phyloP scores from a whole-genome alignment of 2,329 filamentous ascomycete species.

The Diaporthe longicolla region DNA sequence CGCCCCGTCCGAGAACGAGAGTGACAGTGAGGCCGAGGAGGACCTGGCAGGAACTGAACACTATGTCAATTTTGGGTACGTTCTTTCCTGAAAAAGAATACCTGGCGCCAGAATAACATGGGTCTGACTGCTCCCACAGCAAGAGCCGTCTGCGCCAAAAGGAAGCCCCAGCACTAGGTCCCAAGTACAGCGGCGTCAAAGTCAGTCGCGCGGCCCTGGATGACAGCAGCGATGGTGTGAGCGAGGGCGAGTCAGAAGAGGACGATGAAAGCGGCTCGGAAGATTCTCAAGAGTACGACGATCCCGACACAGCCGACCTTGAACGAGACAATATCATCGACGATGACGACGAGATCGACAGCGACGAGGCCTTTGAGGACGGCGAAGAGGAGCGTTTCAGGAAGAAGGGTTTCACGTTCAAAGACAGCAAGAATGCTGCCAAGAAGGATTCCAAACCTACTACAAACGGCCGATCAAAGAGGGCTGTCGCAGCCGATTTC shows the following conservation, averaged over 20 bases:
- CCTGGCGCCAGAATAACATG: not conserved
- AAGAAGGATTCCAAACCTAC: slow-evolving; percentile 51
- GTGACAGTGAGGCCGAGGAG: slow-evolving; percentile 64
- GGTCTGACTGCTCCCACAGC: slow-evolving; percentile 54
- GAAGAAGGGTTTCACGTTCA: slow-evolving; percentile 71
- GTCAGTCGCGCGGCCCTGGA: slow-evolving; percentile 79
- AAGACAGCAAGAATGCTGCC: slow-evolving; percentile 63
- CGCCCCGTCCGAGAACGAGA: slow-evolving; percentile 67
- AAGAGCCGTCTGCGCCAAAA: slow-evolving; percentile 88
- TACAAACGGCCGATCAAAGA: slow-evolving; percentile 47
- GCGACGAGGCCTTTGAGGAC: slow-evolving; percentile 80
- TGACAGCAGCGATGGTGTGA: slow-evolving; percentile 66
- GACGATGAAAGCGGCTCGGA: slow-evolving; percentile 49
- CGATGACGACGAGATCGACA: slow-evolving; percentile 71
- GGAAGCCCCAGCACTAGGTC: slow-evolving; percentile 77
- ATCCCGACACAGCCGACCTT: slow-evolving; percentile 69
- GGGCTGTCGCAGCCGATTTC: slow-evolving; percentile 70
- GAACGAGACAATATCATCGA: slow-evolving; percentile 68
- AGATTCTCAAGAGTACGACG: slow-evolving; percentile 59
- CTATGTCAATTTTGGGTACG: slow-evolving; percentile 82
- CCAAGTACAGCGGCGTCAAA: slow-evolving; percentile 83
- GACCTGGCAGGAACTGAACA: slow-evolving; percentile 83
- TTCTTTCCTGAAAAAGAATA: not conserved
- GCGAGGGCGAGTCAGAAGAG: slow-evolving; percentile 62
- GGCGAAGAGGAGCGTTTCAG: slow-evolving; percentile 89